phyloP scores from a whole-genome alignment of 1,139 yeast genomes.

The Debaryomyces sp. region DNA sequence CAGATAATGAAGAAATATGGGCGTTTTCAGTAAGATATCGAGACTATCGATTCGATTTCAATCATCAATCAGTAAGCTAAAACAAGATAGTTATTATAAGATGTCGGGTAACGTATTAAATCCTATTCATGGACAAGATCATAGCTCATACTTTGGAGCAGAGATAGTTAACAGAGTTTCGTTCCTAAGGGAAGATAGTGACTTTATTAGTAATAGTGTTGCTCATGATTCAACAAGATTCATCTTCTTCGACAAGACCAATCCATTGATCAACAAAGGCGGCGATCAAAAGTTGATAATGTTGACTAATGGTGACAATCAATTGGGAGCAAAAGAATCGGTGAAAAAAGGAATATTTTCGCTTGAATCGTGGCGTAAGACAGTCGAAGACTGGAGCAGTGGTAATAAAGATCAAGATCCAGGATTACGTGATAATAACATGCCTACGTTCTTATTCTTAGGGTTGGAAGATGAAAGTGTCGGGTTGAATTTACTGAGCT shows the following conservation, averaged over 20 bases:
- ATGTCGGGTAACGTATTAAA: constrained; percentile 19
- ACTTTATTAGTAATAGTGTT: constrained; percentile 58
- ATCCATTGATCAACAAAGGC: constrained; percentile 40
- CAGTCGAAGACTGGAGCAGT: constrained; percentile 28
- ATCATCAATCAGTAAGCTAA: constrained; percentile 11
- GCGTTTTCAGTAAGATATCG: not conserved
- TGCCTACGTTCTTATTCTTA: constrained; percentile 59
- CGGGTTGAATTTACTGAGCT: constrained; percentile 32
- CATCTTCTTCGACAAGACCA: constrained; percentile 46
- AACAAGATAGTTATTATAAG: constrained; percentile 16
- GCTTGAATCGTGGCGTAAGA: constrained; percentile 26
- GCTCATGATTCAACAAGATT: constrained; percentile 57
- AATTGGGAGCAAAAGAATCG: constrained; percentile 19
- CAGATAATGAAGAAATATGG: not conserved
- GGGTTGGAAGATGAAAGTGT: constrained; percentile 66
- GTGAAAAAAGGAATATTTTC: constrained; percentile 15
- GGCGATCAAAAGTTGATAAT: constrained; percentile 33
- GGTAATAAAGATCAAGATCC: constrained; percentile 40
- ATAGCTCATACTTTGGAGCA: constrained; percentile 49
- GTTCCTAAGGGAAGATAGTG: constrained; percentile 68
- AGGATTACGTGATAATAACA: constrained; percentile 31
- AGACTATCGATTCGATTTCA: constrained; percentile 1
- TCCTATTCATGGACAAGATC: constrained; percentile 25
- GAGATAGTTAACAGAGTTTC: constrained; percentile 77
- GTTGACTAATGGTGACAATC: constrained; percentile 39